phyloP scores from a whole-genome alignment of 2,329 filamentous ascomycete genomes.

The Phaeoacremonium minimum region DNA sequence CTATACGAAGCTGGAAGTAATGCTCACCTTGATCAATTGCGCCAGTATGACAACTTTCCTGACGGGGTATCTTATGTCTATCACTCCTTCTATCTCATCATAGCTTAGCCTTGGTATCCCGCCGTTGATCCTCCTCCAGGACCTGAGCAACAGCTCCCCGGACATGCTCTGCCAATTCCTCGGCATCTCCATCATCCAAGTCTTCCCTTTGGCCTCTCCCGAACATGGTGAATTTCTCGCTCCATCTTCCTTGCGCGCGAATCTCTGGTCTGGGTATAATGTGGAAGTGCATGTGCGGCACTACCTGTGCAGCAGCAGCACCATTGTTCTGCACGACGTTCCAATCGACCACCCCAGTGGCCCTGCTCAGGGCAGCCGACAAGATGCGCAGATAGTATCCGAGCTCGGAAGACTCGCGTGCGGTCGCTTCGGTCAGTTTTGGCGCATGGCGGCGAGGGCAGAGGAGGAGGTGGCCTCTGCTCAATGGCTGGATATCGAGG shows the following conservation, averaged over 20 bases:
- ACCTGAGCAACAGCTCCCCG: conserved; percentile 44
- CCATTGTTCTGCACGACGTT: conserved; percentile 98
- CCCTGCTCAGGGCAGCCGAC: conserved; percentile 63
- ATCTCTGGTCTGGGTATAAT: conserved; percentile 80
- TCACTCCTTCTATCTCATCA: conserved; percentile 16
- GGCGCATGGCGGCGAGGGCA: conserved; percentile 72
- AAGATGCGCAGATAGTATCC: conserved; percentile 67
- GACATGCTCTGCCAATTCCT: conserved; percentile 50
- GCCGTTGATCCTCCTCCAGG: conserved; percentile 32
- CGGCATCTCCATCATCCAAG: conserved; percentile 71
- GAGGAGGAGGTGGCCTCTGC: conserved; percentile 76
- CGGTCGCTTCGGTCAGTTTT: conserved; percentile 69
- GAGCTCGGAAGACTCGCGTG: conserved; percentile 61
- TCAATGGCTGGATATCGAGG: conserved; percentile 88
- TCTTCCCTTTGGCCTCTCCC: conserved; percentile 69
- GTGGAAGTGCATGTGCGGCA: conserved; percentile 92
- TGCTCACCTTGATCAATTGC: too few species aligned
- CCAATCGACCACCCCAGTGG: conserved; percentile 76
- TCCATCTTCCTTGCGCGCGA: conserved; percentile 44
- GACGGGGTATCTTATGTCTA: background rate
- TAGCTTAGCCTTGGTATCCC: conserved; percentile 28
- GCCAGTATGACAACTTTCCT: too few species aligned
- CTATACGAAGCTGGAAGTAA: too few species aligned
- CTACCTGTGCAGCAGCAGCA: conserved; percentile 82
- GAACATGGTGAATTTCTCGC: conserved; percentile 78